Evolutionary conservation across 176 grass and related monocot species (phyloP).

Genomic region (Hsuehochloa calcarea): DNA sequence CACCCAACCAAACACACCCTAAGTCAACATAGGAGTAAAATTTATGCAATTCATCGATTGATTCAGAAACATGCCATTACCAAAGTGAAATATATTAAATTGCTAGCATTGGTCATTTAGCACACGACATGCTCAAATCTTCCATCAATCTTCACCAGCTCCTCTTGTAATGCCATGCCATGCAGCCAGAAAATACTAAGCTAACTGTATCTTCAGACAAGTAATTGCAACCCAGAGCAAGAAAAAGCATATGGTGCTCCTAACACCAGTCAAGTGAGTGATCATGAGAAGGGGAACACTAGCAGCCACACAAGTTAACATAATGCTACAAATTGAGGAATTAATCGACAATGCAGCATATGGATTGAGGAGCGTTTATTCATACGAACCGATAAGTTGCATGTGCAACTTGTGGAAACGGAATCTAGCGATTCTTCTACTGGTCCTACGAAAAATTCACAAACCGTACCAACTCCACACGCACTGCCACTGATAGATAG

Average conservation of each 20-base stretch:
- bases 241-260: not conserved
- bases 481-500: not conserved
- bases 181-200: not conserved
- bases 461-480: not conserved
- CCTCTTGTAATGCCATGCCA: not conserved
- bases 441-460: not conserved
- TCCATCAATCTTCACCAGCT: not conserved
- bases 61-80: not conserved
- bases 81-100: not conserved
- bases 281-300: not conserved
- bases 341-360: conserved; percentile 3
- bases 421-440: not conserved
- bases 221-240: not conserved
- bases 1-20: too few species aligned
- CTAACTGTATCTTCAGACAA: not conserved
- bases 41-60: too few species aligned
- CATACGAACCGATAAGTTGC: not conserved
- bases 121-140: not conserved
- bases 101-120: not conserved
- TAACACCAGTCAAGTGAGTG: too few species aligned
- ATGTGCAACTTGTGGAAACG: not conserved
- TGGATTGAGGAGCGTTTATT: not conserved
- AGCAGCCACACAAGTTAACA: not conserved
- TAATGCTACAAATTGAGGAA: not conserved
- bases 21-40: too few species aligned